Evolutionary conservation across 139 green algal genomes (phyloP), one percentile per base, ranked within the genome.

Genomic region (Haematococcus lacustris): DNA sequence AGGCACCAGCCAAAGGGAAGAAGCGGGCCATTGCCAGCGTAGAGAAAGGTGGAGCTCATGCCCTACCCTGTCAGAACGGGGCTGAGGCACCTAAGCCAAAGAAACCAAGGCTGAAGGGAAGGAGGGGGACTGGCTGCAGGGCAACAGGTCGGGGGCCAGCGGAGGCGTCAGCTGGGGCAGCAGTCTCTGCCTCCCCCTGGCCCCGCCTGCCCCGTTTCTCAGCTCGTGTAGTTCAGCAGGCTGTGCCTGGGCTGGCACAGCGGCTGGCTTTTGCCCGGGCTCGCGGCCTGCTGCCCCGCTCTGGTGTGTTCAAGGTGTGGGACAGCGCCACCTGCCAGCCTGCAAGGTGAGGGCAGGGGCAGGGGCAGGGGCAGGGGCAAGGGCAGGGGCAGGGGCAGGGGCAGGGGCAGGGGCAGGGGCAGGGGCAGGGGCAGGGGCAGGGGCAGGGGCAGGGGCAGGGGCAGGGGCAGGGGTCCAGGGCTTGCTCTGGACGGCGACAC

Each of bases 231-330:
- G n/a, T n/a, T n/a, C n/a, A 57, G 47, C 4, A n/a, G 9, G 53
- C 53, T 3, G 33, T 63, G 4, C 53, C 26, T 6, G 53, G 34
- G 5, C 65, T 51, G 26, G 47, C 0, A 33, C 51, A n/a, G 35
- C 50, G 53, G 38, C 53, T 68, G 65, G 66, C n/a, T 40, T 74
- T 62, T 39, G 21, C 26, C 6, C 7, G 38, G 40, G 40, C 7
- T 43, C 40, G 0, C 50, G 57, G 37, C 32, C 70, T 85, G 38
- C 64, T 85, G 60, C 79, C 79, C 2, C 66, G 66, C 39, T 70
- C 76, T 26, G 59, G 66, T 6, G 73, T 79, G 38, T 79, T 85
- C 63, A 73, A 79, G 65, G 61, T 85, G 34, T 73, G 61, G 9
- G 30, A 7, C 3, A 33, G 25, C 35, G 43, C 26, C 5, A 47